phyloP scores from a whole-genome alignment of 352 stramenopile species.

The Pythium sukuiense region DNA sequence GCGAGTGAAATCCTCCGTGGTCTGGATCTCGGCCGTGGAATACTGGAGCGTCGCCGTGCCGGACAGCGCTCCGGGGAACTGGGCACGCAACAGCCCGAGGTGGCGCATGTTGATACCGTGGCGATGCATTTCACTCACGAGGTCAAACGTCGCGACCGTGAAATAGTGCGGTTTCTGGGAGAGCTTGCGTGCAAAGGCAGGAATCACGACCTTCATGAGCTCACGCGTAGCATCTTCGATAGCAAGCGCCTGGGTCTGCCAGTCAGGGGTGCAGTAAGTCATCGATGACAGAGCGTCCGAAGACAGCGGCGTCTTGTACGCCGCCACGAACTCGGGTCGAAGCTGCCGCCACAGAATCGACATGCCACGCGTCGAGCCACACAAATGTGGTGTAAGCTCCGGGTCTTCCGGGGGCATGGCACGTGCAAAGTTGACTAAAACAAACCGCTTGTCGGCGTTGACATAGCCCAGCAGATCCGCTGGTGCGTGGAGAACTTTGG shows the following conservation, averaged over 20 bases:
- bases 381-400: conserved; percentile 70
- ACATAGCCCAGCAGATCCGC: conserved; percentile 86
- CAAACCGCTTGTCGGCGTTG: conserved; percentile 51
- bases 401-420: conserved; percentile 90
- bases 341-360: conserved; percentile 92
- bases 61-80: conserved; percentile 77
- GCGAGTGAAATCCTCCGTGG: conserved; percentile 77
- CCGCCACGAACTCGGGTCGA: conserved; percentile 80
- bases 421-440: conserved; percentile 82
- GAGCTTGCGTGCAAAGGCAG: conserved; percentile 78
- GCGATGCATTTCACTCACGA: conserved; percentile 85
- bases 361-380: conserved; percentile 76
- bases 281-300: conserved; percentile 83
- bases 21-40: conserved; percentile 73
- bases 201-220: conserved; percentile 76
- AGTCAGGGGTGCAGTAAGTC: conserved; percentile 88
- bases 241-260: conserved; percentile 63
- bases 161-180: conserved; percentile 63
- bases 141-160: conserved; percentile 39
- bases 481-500: conserved; percentile 72
- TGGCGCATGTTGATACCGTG: conserved; percentile 91
- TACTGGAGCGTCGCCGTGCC: conserved; percentile 84
- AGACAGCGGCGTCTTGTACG: conserved; percentile 57
- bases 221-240: conserved; percentile 74
- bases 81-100: conserved; percentile 73